Conservation (phyloP, 768 basidiomycete genomes). For the Russula lepida region DNA sequence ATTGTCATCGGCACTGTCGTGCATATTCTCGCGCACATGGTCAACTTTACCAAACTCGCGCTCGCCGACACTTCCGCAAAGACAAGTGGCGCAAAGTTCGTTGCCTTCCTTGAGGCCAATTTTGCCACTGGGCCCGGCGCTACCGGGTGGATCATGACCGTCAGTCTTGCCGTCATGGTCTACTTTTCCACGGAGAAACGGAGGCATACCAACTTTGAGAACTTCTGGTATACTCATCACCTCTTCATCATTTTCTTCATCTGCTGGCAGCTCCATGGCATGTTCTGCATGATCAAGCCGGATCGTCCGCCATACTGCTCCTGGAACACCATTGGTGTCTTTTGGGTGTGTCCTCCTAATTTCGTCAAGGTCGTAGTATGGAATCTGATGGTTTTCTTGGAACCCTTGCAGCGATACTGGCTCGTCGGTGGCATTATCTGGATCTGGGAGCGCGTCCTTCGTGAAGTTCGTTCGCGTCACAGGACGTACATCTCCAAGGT, state of each 20-base stretch:
- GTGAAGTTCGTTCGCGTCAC: constrained; percentile 87
- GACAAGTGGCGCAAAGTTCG: constrained; percentile 45
- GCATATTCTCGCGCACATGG: constrained; percentile 79
- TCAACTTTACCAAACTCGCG: constrained; percentile 70
- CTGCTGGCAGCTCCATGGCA: constrained; percentile 89
- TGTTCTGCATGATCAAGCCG: constrained; percentile 96
- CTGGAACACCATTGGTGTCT: constrained; percentile 78
- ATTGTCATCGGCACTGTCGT: constrained; percentile 71
- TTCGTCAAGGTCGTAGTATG: neutral
- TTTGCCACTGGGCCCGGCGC: constrained; percentile 74
- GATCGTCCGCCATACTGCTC: constrained; percentile 86
- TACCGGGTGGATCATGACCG: constrained; percentile 88
- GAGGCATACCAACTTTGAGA: constrained; percentile 70
- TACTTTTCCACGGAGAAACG: constrained; percentile 80
- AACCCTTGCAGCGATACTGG: constrained; percentile 67
- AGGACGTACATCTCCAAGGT: constrained; percentile 90
- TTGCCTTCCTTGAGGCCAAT: constrained; percentile 70
- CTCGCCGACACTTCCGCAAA: constrained; percentile 44
- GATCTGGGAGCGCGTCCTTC: constrained; percentile 81
- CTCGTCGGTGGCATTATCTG: constrained; percentile 78
- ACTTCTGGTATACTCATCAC: constrained; percentile 86
- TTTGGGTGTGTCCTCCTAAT: constrained; percentile 64
- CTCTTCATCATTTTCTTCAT: constrained; percentile 91
- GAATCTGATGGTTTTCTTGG: constrained; percentile 12
- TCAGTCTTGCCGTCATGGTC: constrained; percentile 65